Evolutionary conservation across 2,329 filamentous ascomycete species (phyloP).

Genomic region (Blastomyces gilchristii): DNA sequence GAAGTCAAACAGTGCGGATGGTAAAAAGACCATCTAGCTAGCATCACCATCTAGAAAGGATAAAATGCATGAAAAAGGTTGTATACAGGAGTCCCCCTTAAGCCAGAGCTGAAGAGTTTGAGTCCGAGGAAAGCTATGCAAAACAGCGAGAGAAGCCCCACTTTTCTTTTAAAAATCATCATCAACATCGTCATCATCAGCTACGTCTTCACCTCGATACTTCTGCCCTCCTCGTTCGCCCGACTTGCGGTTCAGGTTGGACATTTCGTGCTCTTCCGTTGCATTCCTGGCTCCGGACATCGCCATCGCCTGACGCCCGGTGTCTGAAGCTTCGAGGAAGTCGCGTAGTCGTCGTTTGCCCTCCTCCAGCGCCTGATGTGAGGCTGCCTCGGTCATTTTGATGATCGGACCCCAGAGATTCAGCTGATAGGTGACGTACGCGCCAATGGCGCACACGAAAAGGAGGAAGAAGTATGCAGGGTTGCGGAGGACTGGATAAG

Average conservation of each 20-base stretch:
- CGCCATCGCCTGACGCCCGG: slow-evolving; percentile 69
- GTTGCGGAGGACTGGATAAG: slow-evolving; percentile 68
- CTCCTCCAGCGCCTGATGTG: slow-evolving; percentile 75
- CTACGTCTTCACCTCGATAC: neutral
- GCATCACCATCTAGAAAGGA: neutral
- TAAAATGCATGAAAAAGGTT: neutral
- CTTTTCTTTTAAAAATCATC: neutral
- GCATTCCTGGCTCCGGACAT: slow-evolving; percentile 46
- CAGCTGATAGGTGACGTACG: slow-evolving; percentile 83
- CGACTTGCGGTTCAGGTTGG: slow-evolving; percentile 21
- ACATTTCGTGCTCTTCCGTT: slow-evolving; percentile 51
- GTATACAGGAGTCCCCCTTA: neutral
- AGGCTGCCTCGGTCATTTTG: slow-evolving; percentile 87
- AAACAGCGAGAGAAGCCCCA: neutral
- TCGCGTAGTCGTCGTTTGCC: slow-evolving; percentile 84
- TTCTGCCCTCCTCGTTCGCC: neutral
- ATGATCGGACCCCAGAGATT: slow-evolving; percentile 94
- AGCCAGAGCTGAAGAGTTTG: neutral
- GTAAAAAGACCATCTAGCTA: neutral
- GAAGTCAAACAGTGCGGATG: neutral
- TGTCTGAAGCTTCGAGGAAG: slow-evolving; percentile 80
- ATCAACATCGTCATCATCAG: neutral
- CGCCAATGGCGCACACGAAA: slow-evolving; percentile 62
- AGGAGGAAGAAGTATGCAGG: slow-evolving; percentile 86
- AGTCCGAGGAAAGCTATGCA: neutral